Evolutionary conservation across 2,329 filamentous ascomycete genomes (phyloP).

Genomic region (Colletotrichum graminicola): DNA sequence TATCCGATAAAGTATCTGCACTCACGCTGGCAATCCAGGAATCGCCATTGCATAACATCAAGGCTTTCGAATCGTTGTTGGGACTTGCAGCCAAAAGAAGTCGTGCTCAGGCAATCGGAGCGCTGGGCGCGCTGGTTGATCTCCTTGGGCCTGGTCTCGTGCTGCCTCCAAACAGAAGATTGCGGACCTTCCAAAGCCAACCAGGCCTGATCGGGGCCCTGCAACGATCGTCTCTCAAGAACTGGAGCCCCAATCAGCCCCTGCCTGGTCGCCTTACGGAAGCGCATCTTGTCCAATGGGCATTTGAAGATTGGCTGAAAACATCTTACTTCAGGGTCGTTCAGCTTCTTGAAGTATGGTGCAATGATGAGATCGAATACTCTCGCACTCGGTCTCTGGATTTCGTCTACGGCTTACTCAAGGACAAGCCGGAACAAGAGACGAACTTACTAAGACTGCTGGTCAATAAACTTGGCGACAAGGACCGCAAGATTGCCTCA

Average conservation of each 20-base stretch:
- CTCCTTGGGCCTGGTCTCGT: constrained; percentile 90
- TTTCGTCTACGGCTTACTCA: constrained; percentile 90
- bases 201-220: constrained; percentile 80
- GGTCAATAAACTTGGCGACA: constrained; percentile 97
- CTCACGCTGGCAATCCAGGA: constrained; percentile 95
- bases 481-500: constrained; percentile 94
- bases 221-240: constrained; percentile 66
- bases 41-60: constrained; percentile 92
- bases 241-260: constrained; percentile 77
- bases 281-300: constrained; percentile 86
- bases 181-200: constrained; percentile 84
- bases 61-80: constrained; percentile 88
- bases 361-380: constrained; percentile 94
- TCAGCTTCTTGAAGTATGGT: constrained; percentile 92
- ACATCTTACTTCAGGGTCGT: constrained; percentile 92
- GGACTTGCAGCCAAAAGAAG: constrained; percentile 91
- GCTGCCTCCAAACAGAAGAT: constrained; percentile 83
- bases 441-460: constrained; percentile 90
- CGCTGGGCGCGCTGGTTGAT: constrained; percentile 94
- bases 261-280: constrained; percentile 81
- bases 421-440: constrained; percentile 97
- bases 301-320: constrained; percentile 96
- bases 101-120: constrained; percentile 90
- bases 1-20: constrained; percentile 96
- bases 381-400: constrained; percentile 89